Percentiles rank a stretch among this genome's conserved stretches.
These are phyloP conservation scores for Claviceps paspali DNA, from an alignment of 2,329 filamentous ascomycete genomes.

Conservation along the genomic window DNA sequence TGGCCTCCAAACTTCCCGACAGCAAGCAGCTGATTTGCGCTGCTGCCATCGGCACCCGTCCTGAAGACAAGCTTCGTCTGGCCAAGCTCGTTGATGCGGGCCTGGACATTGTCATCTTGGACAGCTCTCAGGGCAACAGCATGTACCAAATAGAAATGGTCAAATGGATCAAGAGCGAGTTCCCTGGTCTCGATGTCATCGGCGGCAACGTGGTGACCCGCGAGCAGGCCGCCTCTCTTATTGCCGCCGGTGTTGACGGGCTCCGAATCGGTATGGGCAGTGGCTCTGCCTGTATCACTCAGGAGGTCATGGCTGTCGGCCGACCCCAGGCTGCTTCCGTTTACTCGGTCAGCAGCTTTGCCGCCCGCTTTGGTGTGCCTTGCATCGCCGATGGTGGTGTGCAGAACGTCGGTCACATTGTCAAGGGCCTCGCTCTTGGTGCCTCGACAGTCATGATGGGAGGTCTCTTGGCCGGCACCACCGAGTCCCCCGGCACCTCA, in stretches of 20 bases:
- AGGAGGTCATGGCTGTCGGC: constrained; percentile 98
- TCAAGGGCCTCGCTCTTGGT: constrained; percentile 91
- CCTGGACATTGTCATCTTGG: constrained; percentile 85
- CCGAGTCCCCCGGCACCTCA: constrained; percentile 91
- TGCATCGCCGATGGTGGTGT: constrained; percentile 97
- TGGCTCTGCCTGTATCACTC: constrained; percentile 94
- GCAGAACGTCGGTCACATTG: constrained; percentile 97
- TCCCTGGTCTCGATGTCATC: constrained; percentile 81
- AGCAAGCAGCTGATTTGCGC: constrained; percentile 97
- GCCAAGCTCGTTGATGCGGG: constrained; percentile 84
- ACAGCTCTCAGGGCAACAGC: constrained; percentile 95
- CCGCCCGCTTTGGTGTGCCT: constrained; percentile 83
- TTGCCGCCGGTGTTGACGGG: constrained; percentile 88
- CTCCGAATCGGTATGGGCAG: constrained; percentile 98
- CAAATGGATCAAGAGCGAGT: constrained; percentile 82
- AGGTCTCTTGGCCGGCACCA: constrained; percentile 89
- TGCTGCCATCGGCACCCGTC: constrained; percentile 86
- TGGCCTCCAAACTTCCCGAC: constrained; percentile 88
- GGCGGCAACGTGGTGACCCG: constrained; percentile 97
- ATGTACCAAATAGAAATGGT: constrained; percentile 99
- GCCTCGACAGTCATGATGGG: constrained; percentile 99
- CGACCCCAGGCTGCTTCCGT: constrained; percentile 91
- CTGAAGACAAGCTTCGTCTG: constrained; percentile 79
- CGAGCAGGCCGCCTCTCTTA: constrained; percentile 84
- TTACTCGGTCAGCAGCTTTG: constrained; percentile 77